These are phyloP conservation scores for Arthromyces matolae DNA, from an alignment of 768 basidiomycete genomes.

Conservation along the genomic window DNA sequence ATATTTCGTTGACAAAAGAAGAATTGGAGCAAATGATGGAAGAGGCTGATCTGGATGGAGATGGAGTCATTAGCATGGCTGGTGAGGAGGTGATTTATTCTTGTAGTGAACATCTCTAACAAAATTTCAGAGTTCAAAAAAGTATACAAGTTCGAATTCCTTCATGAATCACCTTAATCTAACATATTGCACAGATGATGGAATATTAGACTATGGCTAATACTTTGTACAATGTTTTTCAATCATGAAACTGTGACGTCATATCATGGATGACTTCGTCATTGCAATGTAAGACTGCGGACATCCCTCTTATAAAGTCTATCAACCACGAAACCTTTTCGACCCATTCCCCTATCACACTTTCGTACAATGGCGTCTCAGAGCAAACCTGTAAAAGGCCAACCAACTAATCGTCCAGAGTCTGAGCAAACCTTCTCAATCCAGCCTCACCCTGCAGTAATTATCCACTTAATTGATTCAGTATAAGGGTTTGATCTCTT, in stretches of 20 bases:
- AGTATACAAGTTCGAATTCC: background rate
- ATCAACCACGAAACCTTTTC: background rate
- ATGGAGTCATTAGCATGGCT: conserved; percentile 79
- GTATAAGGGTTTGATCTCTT: background rate
- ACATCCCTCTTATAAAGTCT: no score
- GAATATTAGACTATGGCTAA: background rate
- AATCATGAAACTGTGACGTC: background rate
- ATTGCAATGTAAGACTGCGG: no score
- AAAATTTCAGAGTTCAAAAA: conserved; percentile 15
- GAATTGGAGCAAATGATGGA: conserved; percentile 91
- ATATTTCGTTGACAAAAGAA: conserved; percentile 66
- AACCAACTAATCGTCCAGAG: conserved; percentile 12
- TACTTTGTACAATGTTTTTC: background rate
- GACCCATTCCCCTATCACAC: background rate
- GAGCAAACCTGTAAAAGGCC: conserved; percentile 5
- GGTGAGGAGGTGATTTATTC: conserved; percentile 38
- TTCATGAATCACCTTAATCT: background rate
- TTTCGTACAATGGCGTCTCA: conserved; percentile 4
- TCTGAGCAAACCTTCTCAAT: conserved; percentile 45
- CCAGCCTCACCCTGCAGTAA: conserved; percentile 61
- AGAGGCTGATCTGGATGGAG: conserved; percentile 82
- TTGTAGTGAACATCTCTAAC: background rate
- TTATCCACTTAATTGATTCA: conserved; percentile 10
- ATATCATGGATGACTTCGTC: background rate
- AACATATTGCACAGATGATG: conserved; percentile 9